Conservation (phyloP, 1,284 basidiomycete species). For the Apiotrichum domesticum region DNA sequence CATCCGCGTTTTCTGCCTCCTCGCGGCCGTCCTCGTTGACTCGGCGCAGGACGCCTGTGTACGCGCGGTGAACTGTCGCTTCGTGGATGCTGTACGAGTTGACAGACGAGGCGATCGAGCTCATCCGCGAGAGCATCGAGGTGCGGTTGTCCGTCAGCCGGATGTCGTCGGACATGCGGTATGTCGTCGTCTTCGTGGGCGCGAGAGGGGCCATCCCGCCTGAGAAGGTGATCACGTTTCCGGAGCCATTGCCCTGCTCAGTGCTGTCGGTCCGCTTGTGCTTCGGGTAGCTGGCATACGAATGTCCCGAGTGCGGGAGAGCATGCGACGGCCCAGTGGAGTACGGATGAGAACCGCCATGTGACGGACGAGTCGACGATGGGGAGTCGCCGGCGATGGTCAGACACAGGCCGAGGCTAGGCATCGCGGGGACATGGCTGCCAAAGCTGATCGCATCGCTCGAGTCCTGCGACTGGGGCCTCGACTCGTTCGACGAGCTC, state of each 20-base stretch:
- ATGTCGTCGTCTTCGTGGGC: background rate
- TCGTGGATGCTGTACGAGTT: constrained; percentile 15
- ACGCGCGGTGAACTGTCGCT: constrained; percentile 21
- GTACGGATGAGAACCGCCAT: background rate
- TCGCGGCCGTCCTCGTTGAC: constrained; percentile 5
- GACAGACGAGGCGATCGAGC: constrained; percentile 5
- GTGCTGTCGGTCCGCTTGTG: background rate
- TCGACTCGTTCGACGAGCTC: background rate
- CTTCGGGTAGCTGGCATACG: background rate
- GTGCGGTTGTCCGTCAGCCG: background rate
- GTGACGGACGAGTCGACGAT: background rate
- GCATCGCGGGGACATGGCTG: background rate
- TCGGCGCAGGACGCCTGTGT: constrained; percentile 16
- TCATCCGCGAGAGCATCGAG: constrained; percentile 7
- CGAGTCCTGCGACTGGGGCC: background rate
- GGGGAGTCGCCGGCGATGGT: background rate
- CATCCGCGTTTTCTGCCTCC: background rate
- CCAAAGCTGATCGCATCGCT: background rate
- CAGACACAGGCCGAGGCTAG: constrained; percentile 2
- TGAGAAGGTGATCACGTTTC: no score
- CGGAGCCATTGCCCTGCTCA: no score
- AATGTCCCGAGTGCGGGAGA: background rate
- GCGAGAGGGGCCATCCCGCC: background rate
- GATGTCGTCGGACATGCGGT: background rate
- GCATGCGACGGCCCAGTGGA: background rate